Evolutionary conservation across 257 asterid genomes (phyloP).

Genomic region (Plantago major): DNA sequence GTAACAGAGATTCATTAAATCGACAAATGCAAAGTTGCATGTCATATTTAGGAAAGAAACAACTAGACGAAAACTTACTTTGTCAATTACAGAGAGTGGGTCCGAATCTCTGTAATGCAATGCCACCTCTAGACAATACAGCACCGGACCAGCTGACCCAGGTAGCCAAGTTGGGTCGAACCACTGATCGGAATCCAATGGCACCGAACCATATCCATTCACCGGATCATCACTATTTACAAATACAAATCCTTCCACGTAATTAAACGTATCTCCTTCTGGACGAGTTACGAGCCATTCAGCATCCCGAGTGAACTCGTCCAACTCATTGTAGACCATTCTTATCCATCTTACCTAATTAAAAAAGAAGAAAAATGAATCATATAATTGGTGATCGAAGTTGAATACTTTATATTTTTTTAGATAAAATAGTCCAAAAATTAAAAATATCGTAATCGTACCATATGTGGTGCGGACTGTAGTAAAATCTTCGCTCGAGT

Average conservation of each 20-base stretch:
- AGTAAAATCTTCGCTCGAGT: conserved; percentile 76
- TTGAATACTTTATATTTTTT: no score
- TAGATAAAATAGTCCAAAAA: background rate
- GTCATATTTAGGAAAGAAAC: background rate
- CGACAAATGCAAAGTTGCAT: no score
- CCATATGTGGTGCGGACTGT: conserved; percentile 87
- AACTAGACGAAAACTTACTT: conserved; percentile 29
- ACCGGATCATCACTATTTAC: conserved; percentile 73
- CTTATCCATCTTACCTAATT: conserved; percentile 92
- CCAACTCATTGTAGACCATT: conserved; percentile 72
- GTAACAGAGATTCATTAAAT: no score
- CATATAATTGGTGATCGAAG: no score
- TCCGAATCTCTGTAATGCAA: conserved; percentile 49
- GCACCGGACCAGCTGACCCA: conserved; percentile 50
- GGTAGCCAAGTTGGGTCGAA: conserved; percentile 57
- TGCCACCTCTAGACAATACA: conserved; percentile 86
- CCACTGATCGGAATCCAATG: conserved; percentile 31
- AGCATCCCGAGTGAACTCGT: conserved; percentile 67
- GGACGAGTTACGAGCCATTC: conserved; percentile 61
- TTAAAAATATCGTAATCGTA: conserved; percentile 9
- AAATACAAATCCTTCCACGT: conserved; percentile 82
- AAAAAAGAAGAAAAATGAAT: conserved; percentile 1
- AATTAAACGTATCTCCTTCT: conserved; percentile 54
- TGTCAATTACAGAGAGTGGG: conserved; percentile 39
- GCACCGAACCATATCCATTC: conserved; percentile 82